Conservation (phyloP, 2,329 filamentous ascomycete species). For the Penicillium hordei region DNA sequence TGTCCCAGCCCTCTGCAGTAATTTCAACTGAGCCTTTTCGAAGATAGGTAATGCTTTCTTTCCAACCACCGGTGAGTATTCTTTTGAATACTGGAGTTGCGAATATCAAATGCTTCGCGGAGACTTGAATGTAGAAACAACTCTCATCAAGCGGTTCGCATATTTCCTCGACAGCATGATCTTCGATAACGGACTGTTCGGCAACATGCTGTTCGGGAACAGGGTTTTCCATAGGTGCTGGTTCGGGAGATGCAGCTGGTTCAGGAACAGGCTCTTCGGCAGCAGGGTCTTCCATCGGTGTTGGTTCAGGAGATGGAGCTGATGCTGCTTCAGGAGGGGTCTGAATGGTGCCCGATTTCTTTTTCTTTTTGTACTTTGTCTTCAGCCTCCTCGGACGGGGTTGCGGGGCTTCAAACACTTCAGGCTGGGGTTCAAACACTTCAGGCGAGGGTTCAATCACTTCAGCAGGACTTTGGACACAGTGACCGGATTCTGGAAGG, state of each 20-base stretch:
- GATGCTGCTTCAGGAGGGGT: neutral
- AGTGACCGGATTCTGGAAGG: neutral
- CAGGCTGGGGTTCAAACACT: neutral
- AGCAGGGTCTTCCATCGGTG: neutral
- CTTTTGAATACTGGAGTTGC: neutral
- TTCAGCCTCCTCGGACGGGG: rapidly evolving
- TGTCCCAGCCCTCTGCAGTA: neutral
- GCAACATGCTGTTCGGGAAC: no score
- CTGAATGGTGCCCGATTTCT: neutral
- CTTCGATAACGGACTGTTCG: neutral
- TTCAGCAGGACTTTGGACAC: neutral
- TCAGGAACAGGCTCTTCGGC: no score
- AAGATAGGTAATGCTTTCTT: neutral
- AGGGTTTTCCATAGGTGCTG: no score
- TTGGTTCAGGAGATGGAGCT: no score
- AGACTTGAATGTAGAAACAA: neutral
- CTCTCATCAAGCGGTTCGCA: neutral
- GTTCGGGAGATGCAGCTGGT: no score
- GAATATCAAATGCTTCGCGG: neutral
- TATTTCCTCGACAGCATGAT: neutral
- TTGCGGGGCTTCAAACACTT: neutral
- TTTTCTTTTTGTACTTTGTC: rapidly evolving
- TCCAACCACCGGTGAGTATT: neutral
- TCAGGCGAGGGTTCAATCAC: neutral
- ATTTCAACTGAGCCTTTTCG: neutral